A percentile compares a stretch with the other conserved stretches of the same genome.
phyloP scores from a whole-genome alignment of 306 rosid genomes.

The Lupinus albus region DNA sequence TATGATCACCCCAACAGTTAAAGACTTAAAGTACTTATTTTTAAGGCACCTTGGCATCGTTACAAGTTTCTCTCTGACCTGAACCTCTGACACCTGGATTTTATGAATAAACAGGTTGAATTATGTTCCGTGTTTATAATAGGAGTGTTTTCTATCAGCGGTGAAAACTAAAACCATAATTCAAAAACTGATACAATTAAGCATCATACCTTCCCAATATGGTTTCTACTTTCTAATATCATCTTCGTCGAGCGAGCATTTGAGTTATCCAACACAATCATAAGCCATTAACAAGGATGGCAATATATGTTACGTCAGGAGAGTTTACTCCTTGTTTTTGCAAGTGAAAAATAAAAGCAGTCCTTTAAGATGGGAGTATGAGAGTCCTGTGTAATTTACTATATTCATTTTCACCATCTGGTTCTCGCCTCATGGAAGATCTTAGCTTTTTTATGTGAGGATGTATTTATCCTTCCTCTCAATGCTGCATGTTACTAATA shows the following conservation, averaged over 20 bases:
- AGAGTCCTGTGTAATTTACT: background rate
- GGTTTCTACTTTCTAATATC: conserved; percentile 4
- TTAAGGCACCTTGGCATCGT: background rate
- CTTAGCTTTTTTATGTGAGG: background rate
- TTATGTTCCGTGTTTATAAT: background rate
- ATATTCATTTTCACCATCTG: background rate
- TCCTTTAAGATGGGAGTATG: conserved; percentile 16
- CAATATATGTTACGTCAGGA: background rate
- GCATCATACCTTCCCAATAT: conserved; percentile 3
- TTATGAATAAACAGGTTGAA: background rate
- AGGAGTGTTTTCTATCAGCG: background rate
- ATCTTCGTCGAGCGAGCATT: background rate
- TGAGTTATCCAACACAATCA: conserved; percentile 11
- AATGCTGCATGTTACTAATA: background rate
- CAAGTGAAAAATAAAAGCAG: conserved; percentile 9
- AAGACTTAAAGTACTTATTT: background rate
- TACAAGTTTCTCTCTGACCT: background rate
- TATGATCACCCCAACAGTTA: background rate
- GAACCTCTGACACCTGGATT: background rate
- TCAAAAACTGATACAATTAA: conserved; percentile 8
- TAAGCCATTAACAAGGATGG: conserved; percentile 13
- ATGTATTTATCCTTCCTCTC: conserved; percentile 5
- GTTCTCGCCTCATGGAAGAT: background rate
- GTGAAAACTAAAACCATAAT: background rate
- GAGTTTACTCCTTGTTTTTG: background rate